Percentiles rank a stretch among this genome's conserved stretches.
phyloP scores from a whole-genome alignment of 106 monocot genomes.

The Allium sativum region DNA sequence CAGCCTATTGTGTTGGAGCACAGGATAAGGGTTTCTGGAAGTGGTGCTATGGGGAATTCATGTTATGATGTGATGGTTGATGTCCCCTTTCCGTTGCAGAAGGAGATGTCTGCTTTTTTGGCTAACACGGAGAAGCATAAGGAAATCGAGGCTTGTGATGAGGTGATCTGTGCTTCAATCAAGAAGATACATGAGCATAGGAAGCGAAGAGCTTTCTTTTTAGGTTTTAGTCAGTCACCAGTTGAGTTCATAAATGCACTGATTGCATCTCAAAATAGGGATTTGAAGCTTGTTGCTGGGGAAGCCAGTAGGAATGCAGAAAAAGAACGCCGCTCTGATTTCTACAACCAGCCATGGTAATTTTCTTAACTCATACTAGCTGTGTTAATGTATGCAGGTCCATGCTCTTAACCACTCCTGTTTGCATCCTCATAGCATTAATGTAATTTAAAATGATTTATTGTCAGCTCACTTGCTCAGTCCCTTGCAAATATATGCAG shows the following conservation, averaged over 20 bases:
- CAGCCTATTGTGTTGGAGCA: conserved; percentile 81
- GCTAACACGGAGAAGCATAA: conserved; percentile 83
- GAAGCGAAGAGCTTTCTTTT: conserved; percentile 83
- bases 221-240: conserved; percentile 94
- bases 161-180: conserved; percentile 77
- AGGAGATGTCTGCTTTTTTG: conserved; percentile 78
- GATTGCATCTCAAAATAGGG: conserved; percentile 83
- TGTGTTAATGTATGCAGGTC: too few species aligned
- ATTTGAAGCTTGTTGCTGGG: conserved; percentile 80
- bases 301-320: conserved; percentile 81
- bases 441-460: too few species aligned
- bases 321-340: conserved; percentile 74
- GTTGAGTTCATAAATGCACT: conserved; percentile 94
- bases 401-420: too few species aligned
- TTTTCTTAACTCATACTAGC: not conserved
- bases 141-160: conserved; percentile 92
- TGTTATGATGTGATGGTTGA: conserved; percentile 95
- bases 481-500: too few species aligned
- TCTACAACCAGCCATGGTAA: conserved; percentile 96
- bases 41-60: conserved; percentile 39
- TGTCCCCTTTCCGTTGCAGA: conserved; percentile 85
- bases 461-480: too few species aligned
- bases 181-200: conserved; percentile 99
- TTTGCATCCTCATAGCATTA: too few species aligned
- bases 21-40: conserved; percentile 62